Evolutionary conservation across 2,329 filamentous ascomycete genomes (phyloP), one percentile per base, ranked within the genome.

Genomic region (Coniochaeta sp.): DNA sequence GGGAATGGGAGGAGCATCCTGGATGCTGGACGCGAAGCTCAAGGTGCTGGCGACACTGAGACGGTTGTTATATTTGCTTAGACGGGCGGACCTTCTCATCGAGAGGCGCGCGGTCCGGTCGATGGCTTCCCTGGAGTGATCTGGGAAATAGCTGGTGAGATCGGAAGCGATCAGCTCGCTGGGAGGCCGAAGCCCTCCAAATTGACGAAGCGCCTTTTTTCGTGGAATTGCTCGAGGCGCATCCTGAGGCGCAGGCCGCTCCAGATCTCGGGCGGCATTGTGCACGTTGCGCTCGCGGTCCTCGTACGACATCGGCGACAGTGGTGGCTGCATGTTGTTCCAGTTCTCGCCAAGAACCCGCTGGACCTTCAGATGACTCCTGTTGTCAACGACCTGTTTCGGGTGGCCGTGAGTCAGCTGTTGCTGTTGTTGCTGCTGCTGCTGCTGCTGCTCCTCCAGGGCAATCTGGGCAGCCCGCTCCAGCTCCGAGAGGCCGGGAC

Each of bases 111-210:
- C 93, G 0, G 95, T 98, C 67, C 92, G 89, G 73, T 98, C 95
- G 71, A 99, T 97, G 67, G 96, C 91, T 71, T 96, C 93, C 60
- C 91, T 88, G 57, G 93, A 87, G 68, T 98, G 93, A 69, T 96
- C 92, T 0, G 95, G 95, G 81, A 99, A 99, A 79, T 98, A 99
- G 0, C 93, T 96, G 1, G 91, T 95, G 62, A 99, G 79, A 71
- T 99, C 95, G 24, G 95, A 96, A 28, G 93, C 93, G 70, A 99
- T 99, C 71, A 99, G 84, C 77, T 99, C 95, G 76, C 93, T 98
- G 1, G 95, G 95, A 19, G 95, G 95, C 67, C 95, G 84, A 64
- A 95, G 87, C 36, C 93, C 93, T 68, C 96, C 95, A 75, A 98
- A 98, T 65, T 89, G 89, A 65, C 89, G 87, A 54, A 93, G 78